These are phyloP conservation scores for Mycosphaerella sp. DNA, from an alignment of 2,329 filamentous ascomycete species.

Conservation along the genomic window DNA sequence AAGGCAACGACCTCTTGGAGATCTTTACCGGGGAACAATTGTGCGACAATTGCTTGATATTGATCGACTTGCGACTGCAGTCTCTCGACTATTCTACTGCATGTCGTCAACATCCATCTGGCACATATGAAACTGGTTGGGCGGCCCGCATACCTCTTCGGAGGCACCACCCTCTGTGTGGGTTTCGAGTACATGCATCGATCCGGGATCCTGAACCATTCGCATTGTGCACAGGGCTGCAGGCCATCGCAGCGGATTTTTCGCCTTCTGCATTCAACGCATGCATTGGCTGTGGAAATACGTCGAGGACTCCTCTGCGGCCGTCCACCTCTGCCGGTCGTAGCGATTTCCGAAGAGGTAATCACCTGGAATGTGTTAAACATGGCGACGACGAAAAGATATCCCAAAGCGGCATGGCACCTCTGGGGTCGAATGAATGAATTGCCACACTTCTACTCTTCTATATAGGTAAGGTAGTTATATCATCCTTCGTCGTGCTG, in stretches of 20 bases:
- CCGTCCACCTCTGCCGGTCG: conserved; percentile 32
- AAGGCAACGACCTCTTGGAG: conserved; percentile 37
- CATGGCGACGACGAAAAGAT: conserved; percentile 27
- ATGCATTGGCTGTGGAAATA: conserved; percentile 54
- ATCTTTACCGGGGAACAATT: conserved; percentile 40
- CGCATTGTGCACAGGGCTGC: conserved; percentile 74
- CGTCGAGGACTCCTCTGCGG: conserved; percentile 35
- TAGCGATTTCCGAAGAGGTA: conserved; percentile 31
- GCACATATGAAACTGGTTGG: background rate
- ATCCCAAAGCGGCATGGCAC: background rate
- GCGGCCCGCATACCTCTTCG: conserved; percentile 58
- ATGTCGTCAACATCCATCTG: background rate
- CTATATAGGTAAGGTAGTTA: background rate
- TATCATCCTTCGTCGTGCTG: background rate
- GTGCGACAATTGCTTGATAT: conserved; percentile 39
- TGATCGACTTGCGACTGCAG: conserved; percentile 46
- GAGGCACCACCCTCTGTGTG: conserved; percentile 67
- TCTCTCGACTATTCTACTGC: conserved; percentile 53
- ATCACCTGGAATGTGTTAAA: conserved; percentile 41
- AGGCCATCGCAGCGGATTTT: conserved; percentile 81
- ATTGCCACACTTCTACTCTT: background rate
- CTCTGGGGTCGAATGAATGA: too few relatives aligned
- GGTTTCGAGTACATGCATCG: conserved; percentile 77
- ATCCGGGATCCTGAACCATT: conserved; percentile 73
- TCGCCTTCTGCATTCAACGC: conserved; percentile 68